Base-by-base conservation (phyloP, 495 filamentous ascomycete species). In the Oidiodendron maius region DNA sequence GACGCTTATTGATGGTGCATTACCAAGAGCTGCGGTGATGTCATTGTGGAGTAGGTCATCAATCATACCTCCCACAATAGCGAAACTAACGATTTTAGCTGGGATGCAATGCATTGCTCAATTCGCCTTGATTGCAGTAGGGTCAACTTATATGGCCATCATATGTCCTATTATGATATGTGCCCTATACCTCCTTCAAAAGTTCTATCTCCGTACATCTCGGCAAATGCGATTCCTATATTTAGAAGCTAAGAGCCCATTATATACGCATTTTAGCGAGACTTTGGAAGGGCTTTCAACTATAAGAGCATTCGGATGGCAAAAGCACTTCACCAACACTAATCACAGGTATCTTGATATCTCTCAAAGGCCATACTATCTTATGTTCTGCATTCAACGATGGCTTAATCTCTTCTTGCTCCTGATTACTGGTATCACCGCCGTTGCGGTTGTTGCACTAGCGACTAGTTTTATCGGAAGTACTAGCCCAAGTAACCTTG, bases 201-300 rank as follows among this genome's bases (percentile, higher is more conserved):
- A 75, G 44, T 62, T 75, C 28, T 86, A 86, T 49, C 67, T 86
- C 3, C 70, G 76, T 10, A 85, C 82, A 1, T 83, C 80, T 1
- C 73, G 80, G 3, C 81, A 84, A 53, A 60, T 86, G 4, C 77
- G 81, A 26, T 67, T 81, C 36, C 62, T 86, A 17, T 81, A 84
- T 24, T 66, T 74, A 4, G 68, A 74, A 49, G 56, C 63, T 10
- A 68, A 60, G 43, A 56, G 60, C 4, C 63, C 58, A 0, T 40
- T 74, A 2, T 70, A 65, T 49, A 57, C 68, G 1, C 65, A 68
- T 40, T 72, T 78, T 32, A 40, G 72, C 16, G 75, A 78, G 39
- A 67, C 68, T 1, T 58, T 75, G 12, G 61, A 67, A 0, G 77
- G 76, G 17, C 56, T 77, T 9, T 51, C 58, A 10, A 77, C 74